These are phyloP conservation scores for Suillus cothurnatus DNA, from an alignment of 768 basidiomycete genomes.

Conservation along the genomic window DNA sequence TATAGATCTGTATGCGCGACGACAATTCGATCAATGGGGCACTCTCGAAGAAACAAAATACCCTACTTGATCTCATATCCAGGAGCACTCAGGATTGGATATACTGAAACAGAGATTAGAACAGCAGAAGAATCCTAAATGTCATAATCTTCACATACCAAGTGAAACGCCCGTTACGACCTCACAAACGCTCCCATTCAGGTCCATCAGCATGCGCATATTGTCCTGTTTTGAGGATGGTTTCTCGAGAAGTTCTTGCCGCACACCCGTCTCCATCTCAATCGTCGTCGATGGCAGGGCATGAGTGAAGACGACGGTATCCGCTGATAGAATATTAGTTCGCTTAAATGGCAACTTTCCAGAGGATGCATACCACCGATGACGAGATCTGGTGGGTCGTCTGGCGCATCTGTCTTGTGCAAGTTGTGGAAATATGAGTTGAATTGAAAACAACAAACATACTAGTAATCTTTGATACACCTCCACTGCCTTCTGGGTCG, in stretches of 20 bases:
- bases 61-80: conserved; percentile 72
- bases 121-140: neutral
- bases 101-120: conserved; percentile 45
- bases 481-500: conserved; percentile 79
- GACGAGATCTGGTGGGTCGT: conserved; percentile 78
- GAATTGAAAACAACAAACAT: conserved; percentile 23
- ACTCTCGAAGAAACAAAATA: conserved; percentile 1
- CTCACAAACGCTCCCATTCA: conserved; percentile 86
- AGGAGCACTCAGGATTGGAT: conserved; percentile 72
- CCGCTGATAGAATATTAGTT: conserved; percentile 53
- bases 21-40: neutral
- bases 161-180: conserved; percentile 91
- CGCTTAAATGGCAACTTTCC: neutral
- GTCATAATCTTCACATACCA: conserved; percentile 47
- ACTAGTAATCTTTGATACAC: conserved; percentile 86
- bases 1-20: conserved; percentile 56
- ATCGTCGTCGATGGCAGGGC: conserved; percentile 57
- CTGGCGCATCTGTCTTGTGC: conserved; percentile 51
- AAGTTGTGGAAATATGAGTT: neutral
- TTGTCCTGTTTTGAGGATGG: conserved; percentile 80
- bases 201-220: conserved; percentile 80
- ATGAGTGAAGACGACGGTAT: conserved; percentile 92
- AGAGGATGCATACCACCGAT: conserved; percentile 57
- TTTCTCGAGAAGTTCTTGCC: conserved; percentile 88
- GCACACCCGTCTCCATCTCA: conserved; percentile 41